A percentile compares a stretch with the other conserved stretches of the same genome.
Evolutionary conservation across 495 filamentous ascomycete genomes (phyloP).

Genomic region (Platismatia glauca): DNA sequence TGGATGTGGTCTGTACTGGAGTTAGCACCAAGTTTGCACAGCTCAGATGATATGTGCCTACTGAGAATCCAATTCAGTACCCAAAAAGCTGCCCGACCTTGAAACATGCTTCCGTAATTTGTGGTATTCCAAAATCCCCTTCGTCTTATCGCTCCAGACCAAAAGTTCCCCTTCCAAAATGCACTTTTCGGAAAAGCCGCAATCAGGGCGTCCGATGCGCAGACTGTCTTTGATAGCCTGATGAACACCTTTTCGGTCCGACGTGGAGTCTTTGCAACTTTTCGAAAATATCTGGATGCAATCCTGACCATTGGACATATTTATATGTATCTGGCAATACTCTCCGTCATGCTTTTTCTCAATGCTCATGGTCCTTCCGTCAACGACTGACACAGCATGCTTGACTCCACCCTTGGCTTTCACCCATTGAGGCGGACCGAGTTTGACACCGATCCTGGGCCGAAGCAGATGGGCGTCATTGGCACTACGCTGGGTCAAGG

Average conservation of each 20-base stretch:
- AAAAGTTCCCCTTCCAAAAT: slow-evolving; percentile 79
- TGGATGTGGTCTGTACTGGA: slow-evolving; percentile 42
- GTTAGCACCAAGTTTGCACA: slow-evolving; percentile 14
- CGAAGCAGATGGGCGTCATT: slow-evolving; percentile 43
- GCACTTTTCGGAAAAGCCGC: slow-evolving; percentile 51
- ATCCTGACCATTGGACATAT: slow-evolving; percentile 46
- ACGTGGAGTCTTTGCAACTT: slow-evolving; percentile 79
- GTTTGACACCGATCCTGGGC: slow-evolving; percentile 61
- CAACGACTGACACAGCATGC: slow-evolving; percentile 53
- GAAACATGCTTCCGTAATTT: slow-evolving; percentile 73
- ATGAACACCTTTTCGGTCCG: slow-evolving; percentile 55
- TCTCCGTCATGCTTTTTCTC: slow-evolving; percentile 84
- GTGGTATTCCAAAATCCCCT: slow-evolving; percentile 58
- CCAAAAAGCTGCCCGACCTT: slow-evolving; percentile 62
- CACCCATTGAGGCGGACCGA: slow-evolving; percentile 68
- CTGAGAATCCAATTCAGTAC: slow-evolving; percentile 61
- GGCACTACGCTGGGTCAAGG: slow-evolving; percentile 18
- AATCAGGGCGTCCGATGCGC: slow-evolving; percentile 44
- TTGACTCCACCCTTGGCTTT: slow-evolving; percentile 51
- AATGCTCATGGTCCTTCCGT: slow-evolving; percentile 53
- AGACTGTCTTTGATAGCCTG: slow-evolving; percentile 44
- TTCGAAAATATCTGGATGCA: slow-evolving; percentile 80
- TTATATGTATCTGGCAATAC: slow-evolving; percentile 80
- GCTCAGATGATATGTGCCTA: slow-evolving; percentile 28
- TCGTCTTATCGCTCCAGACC: slow-evolving; percentile 58